phyloP scores from a whole-genome alignment of 2,329 filamentous ascomycete genomes.

The Aspergillus eucalypticola region DNA sequence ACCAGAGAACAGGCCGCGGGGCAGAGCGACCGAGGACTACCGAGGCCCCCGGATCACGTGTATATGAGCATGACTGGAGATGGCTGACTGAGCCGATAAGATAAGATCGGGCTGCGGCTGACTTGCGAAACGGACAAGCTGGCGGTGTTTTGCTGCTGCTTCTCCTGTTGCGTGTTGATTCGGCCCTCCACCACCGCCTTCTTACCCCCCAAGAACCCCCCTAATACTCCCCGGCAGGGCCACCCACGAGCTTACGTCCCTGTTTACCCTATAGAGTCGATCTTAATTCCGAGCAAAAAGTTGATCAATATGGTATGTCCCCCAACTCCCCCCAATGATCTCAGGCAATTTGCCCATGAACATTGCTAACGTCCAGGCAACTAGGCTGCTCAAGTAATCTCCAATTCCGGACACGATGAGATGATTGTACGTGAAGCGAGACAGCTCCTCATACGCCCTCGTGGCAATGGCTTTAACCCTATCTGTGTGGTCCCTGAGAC shows the following conservation, averaged over 20 bases:
- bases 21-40: slow-evolving; percentile 17
- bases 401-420: slow-evolving; percentile 90
- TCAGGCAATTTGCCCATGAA: slow-evolving; percentile 8
- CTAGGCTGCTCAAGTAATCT: slow-evolving; percentile 69
- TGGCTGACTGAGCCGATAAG: slow-evolving; percentile 28
- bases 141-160: slow-evolving; percentile 25
- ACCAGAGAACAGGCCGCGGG: slow-evolving; percentile 14
- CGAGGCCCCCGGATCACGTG: slow-evolving; percentile 28
- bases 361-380: slow-evolving; percentile 15
- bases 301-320: slow-evolving; percentile 15
- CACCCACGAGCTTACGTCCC: not conserved
- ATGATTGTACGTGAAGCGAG: slow-evolving; percentile 79
- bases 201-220: not conserved
- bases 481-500: not conserved
- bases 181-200: slow-evolving; percentile 9
- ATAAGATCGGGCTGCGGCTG: slow-evolving; percentile 28
- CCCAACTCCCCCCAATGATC: not conserved
- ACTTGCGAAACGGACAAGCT: slow-evolving; percentile 28
- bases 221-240: not conserved
- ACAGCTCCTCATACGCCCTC: not conserved
- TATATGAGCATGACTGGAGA: slow-evolving; percentile 11
- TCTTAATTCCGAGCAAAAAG: not conserved
- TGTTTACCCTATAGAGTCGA: not conserved
- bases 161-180: slow-evolving; percentile 14
- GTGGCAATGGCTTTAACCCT: slow-evolving; percentile 7